Conservation (phyloP, 2,329 filamentous ascomycete species). For the Alternaria metachromatica region DNA sequence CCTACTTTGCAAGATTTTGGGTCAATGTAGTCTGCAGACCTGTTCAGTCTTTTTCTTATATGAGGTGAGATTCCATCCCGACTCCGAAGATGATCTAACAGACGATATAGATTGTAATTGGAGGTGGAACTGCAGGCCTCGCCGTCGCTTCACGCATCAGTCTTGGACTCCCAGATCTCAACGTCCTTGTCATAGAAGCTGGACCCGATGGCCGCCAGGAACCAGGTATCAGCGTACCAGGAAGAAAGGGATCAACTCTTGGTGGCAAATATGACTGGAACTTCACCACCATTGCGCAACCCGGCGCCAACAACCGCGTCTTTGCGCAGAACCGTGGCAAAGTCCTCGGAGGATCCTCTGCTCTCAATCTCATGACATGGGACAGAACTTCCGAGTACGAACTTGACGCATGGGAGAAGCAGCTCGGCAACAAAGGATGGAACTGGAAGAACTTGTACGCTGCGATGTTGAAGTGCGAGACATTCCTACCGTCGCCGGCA, state of each 20-base stretch:
- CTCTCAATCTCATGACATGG: conserved; percentile 52
- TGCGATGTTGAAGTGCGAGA: conserved; percentile 44
- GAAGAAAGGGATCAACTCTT: conserved; percentile 36
- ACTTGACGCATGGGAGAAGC: conserved; percentile 41
- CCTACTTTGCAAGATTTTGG: too few relatives aligned
- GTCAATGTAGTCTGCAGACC: too few relatives aligned
- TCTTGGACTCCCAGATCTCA: conserved; percentile 32
- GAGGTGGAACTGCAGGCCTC: conserved; percentile 39
- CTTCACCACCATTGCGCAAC: conserved; percentile 55
- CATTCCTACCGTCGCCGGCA: conserved; percentile 33
- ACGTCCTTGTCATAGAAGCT: conserved; percentile 36
- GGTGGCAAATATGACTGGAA: conserved; percentile 46
- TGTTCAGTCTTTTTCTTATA: too few relatives aligned
- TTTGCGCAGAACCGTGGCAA: conserved; percentile 55
- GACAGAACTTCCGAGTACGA: conserved; percentile 40
- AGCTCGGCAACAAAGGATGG: conserved; percentile 41
- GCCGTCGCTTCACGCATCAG: conserved; percentile 43
- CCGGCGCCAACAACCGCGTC: conserved; percentile 49
- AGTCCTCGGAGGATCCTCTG: conserved; percentile 57
- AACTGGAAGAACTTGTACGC: conserved; percentile 40
- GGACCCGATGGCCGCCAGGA: conserved; percentile 38
- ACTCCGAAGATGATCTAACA: not conserved
- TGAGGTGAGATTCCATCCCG: too few relatives aligned
- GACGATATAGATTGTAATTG: conserved; percentile 22
- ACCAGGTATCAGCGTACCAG: conserved; percentile 34